These are phyloP conservation scores for Lactarius hengduanensis DNA, from an alignment of 768 basidiomycete species.

Conservation along the genomic window DNA sequence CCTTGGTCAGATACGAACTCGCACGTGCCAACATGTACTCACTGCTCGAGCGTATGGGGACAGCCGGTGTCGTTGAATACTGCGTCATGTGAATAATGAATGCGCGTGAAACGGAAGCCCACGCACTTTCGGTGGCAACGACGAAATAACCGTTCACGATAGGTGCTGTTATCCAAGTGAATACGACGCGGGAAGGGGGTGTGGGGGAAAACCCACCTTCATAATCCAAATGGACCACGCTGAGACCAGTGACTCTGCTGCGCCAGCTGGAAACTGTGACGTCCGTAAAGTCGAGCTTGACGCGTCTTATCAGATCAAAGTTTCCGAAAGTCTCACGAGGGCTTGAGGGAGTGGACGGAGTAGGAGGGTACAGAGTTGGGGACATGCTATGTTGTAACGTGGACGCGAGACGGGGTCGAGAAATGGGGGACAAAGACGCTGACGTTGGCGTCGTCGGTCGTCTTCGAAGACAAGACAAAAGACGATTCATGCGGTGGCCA, in stretches of 20 bases:
- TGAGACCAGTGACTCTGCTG: constrained; percentile 83
- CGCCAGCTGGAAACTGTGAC: constrained; percentile 85
- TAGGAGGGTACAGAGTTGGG: constrained; percentile 5
- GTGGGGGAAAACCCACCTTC: constrained; percentile 53
- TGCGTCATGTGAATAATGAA: constrained; percentile 33
- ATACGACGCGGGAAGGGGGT: constrained; percentile 7
- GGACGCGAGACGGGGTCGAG: constrained; percentile 2
- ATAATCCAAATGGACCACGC: constrained; percentile 87
- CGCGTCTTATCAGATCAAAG: constrained; percentile 76
- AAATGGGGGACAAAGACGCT: constrained; percentile 16
- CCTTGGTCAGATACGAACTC: constrained; percentile 3
- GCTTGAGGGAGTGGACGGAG: neutral
- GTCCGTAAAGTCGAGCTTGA: constrained; percentile 78
- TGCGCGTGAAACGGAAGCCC: constrained; percentile 10
- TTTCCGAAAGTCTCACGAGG: constrained; percentile 55
- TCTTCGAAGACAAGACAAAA: constrained; percentile 19
- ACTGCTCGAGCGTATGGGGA: constrained; percentile 97
- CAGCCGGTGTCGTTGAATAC: constrained; percentile 95
- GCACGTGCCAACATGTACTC: constrained; percentile 34
- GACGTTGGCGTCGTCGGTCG: constrained; percentile 10
- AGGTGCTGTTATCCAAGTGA: constrained; percentile 53
- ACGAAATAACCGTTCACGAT: constrained; percentile 91
- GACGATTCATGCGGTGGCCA: constrained; percentile 14
- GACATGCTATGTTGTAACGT: constrained; percentile 21
- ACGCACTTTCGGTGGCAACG: constrained; percentile 83